These are phyloP conservation scores for Aegilops longissima DNA, from an alignment of 176 grass and related monocot genomes.

Conservation along the genomic window DNA sequence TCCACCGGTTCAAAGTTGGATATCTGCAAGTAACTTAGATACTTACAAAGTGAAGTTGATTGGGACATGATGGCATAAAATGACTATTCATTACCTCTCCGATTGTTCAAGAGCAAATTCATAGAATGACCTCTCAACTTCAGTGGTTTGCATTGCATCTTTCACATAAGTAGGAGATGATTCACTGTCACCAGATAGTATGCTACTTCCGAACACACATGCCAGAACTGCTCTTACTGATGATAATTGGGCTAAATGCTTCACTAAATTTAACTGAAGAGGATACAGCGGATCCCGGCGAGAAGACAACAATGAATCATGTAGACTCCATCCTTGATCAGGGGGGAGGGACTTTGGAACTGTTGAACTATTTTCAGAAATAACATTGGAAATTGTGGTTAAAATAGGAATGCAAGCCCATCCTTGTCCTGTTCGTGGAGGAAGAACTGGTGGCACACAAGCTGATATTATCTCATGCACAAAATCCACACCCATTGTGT, in stretches of 20 bases:
- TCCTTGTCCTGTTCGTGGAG: conserved; percentile 78
- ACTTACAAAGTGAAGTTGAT: conserved; percentile 21
- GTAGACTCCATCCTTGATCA: conserved; percentile 47
- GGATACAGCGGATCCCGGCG: conserved; percentile 72
- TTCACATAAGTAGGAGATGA: conserved; percentile 50
- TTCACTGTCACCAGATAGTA: conserved; percentile 73
- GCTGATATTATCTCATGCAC: conserved; percentile 93
- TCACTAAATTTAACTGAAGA: conserved; percentile 86
- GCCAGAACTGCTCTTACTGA: conserved; percentile 94
- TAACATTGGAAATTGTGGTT: conserved; percentile 46
- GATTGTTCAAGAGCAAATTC: conserved; percentile 97
- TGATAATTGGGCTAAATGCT: conserved; percentile 78
- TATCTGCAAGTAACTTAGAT: conserved; percentile 57
- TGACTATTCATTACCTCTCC: conserved; percentile 63
- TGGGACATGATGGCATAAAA: conserved; percentile 27
- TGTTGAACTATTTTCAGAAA: conserved; percentile 44
- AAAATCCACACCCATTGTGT: conserved; percentile 91
- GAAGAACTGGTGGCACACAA: conserved; percentile 93
- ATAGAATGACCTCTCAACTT: conserved; percentile 82
- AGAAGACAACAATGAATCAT: conserved; percentile 49
- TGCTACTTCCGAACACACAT: conserved; percentile 88
- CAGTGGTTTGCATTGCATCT: conserved; percentile 51
- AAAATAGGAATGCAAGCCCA: conserved; percentile 93
- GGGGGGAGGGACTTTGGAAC: conserved; percentile 30
- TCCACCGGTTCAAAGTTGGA: conserved; percentile 94